Base-by-base conservation (phyloP, 768 basidiomycete genomes). In the Pleurotus platypus region DNA sequence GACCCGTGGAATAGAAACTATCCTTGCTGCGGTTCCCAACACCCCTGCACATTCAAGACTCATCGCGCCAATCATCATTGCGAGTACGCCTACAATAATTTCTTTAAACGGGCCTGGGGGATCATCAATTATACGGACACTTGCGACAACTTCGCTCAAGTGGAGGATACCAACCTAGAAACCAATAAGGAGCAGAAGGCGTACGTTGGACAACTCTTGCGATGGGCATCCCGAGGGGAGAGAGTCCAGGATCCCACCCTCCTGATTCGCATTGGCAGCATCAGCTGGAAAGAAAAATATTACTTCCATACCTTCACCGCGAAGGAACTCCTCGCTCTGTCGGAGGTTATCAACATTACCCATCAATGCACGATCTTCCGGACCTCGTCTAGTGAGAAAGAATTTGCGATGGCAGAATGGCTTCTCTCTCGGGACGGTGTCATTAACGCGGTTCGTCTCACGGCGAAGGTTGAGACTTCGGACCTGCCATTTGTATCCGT, bases 381-480 rank as follows among this genome's bases (percentile, higher is more conserved):
- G 8, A 74, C 72, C 2, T 68, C 68, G 2, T 30, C 64, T 12
- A 65, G 65, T 27, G 69, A 69, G 37, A 62, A 67, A 16, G 70
- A 75, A 57, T 76, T 62, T 58, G 72, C 73, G 0, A 67, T 73
- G 69, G 75, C 73, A 0, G 75, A 75, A 60, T 76, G 75, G 75
- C 63, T 72, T 30, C 59, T 75, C 5, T 71, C 75, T 0, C 37
- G 67, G 13, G 70, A 69, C 5, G 71, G 73, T 5, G 65, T 69
- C 50, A 74, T 76, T 37, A 68, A 64, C 8, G 74, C 71, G 1
- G 66, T 77, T 4, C 67, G 71, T 22, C 57, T 77, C 27, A 70
- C 69, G 2, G 72, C 70, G 8, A 75, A 77, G 55, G 48, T 68
- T 11, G 65, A 69, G 13, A 76, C 74, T 9, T 75, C 74, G 3